These are phyloP conservation scores for carrot (Daucus carota) DNA, from an alignment of 129 eudicot species.

Conservation along the genomic window DNA sequence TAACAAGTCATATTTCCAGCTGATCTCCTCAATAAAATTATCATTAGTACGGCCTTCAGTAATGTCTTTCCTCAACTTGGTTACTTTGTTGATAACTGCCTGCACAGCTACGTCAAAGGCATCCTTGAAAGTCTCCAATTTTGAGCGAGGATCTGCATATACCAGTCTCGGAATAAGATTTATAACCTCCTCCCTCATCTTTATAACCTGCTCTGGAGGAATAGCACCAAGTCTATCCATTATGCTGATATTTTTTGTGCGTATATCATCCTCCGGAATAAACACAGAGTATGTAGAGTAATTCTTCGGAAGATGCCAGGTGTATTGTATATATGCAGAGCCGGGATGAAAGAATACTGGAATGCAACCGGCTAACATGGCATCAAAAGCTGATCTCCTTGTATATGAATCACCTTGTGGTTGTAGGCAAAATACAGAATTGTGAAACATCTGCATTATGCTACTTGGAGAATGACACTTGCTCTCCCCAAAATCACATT, in stretches of 20 bases:
- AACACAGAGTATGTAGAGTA: slow-evolving; percentile 64
- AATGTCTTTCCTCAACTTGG: slow-evolving; percentile 51
- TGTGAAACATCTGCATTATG: slow-evolving; percentile 84
- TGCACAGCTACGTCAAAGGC: slow-evolving; percentile 82
- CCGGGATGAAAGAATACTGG: slow-evolving; percentile 90
- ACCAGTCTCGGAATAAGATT: slow-evolving; percentile 63
- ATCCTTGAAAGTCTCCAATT: slow-evolving; percentile 63
- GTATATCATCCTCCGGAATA: slow-evolving; percentile 67
- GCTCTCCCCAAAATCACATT: slow-evolving; percentile 63
- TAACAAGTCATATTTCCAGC: slow-evolving; percentile 80
- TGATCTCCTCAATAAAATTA: slow-evolving; percentile 63
- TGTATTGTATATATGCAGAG: slow-evolving; percentile 81
- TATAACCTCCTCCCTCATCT: slow-evolving; percentile 72
- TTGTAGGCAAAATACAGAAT: slow-evolving; percentile 79
- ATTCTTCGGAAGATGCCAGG: slow-evolving; percentile 83
- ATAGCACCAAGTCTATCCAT: slow-evolving; percentile 48
- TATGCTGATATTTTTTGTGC: slow-evolving; percentile 42
- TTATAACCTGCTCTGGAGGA: slow-evolving; percentile 40
- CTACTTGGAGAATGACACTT: slow-evolving; percentile 82
- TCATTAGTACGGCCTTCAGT: slow-evolving; percentile 41
- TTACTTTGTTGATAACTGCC: slow-evolving; percentile 64
- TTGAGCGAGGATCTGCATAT: slow-evolving; percentile 87
- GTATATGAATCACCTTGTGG: slow-evolving; percentile 90
- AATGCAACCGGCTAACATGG: slow-evolving; percentile 91
- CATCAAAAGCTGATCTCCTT: slow-evolving; percentile 84